Evolutionary conservation across 2,329 filamentous ascomycete genomes (phyloP), one percentile per base, ranked within the genome.

Genomic region (Fusarium mangiferae): DNA sequence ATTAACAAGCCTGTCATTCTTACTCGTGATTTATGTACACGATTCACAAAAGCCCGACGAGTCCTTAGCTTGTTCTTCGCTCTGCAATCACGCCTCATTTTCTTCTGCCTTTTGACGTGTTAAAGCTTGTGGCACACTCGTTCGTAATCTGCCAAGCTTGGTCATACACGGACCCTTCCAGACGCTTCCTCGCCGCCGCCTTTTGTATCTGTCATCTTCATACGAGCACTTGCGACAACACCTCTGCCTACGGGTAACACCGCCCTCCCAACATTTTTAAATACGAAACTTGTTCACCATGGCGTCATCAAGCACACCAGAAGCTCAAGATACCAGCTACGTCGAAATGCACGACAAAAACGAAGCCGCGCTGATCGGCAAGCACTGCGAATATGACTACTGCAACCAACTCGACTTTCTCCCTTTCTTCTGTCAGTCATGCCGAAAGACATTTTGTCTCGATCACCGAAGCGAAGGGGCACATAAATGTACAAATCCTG

Each of bases 401-500:
- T 99, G 96, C 87, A 93, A 95, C 81, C 93, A 96, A 81, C 93
- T 98, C 69, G 96, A 98, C 84, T 98, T 99, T 83, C 90, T 99
- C 9, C 96, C 96, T 8, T 98, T 98, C 83, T 89, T 91, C 80
- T 99, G 96, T 85, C 94, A 97, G 81, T 96, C 93, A 76, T 99
- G 96, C 85, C 89, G 82, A 73, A 89, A 90, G 66, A 96, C 93
- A 22, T 99, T 91, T 85, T 99, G 97, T 82, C 92, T 97, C 75
- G 96, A 98, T 81, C 96, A 99, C 87, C 93, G 96, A 62, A 92
- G 91, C 78, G 96, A 98, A 85, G 89, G 90, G 26, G 85, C 94
- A 0, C 97, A 99, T 85, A 89, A 90, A 79, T 92, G 90, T 82
- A 77, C 84, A 58, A 85, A 89, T 57, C 85, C 84, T 5, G 90